Base-by-base conservation (phyloP, 2,329 filamentous ascomycete genomes). In the Septoria linicola region DNA sequence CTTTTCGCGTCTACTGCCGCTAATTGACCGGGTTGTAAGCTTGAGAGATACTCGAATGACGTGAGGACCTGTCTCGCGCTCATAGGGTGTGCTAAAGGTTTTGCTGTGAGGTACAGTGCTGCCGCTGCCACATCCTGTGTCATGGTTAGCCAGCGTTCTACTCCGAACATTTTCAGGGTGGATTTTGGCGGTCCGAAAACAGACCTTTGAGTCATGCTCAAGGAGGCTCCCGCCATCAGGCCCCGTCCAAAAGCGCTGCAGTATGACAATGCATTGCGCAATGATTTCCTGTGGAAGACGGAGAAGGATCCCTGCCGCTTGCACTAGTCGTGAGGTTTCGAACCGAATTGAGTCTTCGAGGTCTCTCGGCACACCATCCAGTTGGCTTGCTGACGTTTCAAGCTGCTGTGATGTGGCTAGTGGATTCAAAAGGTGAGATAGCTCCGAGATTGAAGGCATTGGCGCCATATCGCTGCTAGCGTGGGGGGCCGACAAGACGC, bases 201-300 rank as follows among this genome's bases (percentile, higher is more conserved):
- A 34, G 56, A 68, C 68, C 83, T 83, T 69, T 75, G 73, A 56
- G 70, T 72, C 74, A 80, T 80, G 69, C 21, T 76, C 70, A 0
- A 70, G 65, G 14, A 78, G 59, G 59, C 75, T 78, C 4, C 73
- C 75, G 25, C 75, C 75, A 48, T 77, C 64, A 72, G 76, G 49
- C 70, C 81, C 66, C 74, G 89, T 73, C 85, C 88, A 95, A 72
- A 89, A 93, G 11, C 92, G 81, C 44, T 86, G 85, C 27, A 95
- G 81, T 0, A 93, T 72, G 34, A 96, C 83, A 65, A 91, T 88
- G 2, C 91, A 89, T 64, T 90, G 88, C 3, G 90, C 88, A 32
- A 93, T 88, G 32, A 89, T 82, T 60, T 90, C 88, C 67, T 96
- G 90, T 5, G 89, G 88, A 32, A 97, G 77, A 41, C 88, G 82